These are phyloP conservation scores for Galeopsis tetrahit DNA, from an alignment of 257 asterid species.

Conservation along the genomic window DNA sequence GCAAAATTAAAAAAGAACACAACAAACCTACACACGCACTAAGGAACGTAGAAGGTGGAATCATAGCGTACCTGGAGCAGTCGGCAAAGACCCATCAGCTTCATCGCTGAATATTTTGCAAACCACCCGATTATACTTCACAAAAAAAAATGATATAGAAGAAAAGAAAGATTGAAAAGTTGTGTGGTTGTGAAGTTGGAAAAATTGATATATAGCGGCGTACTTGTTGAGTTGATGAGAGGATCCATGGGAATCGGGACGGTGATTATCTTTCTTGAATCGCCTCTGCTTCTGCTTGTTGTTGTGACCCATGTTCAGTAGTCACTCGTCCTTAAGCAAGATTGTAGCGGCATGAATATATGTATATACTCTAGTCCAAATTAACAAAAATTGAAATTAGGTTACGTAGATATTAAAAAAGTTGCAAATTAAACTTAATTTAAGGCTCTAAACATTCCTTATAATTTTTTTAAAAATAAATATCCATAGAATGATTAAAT, in stretches of 20 bases:
- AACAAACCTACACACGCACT: not conserved
- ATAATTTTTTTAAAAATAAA: too few species aligned
- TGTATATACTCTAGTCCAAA: not conserved
- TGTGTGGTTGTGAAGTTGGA: not conserved
- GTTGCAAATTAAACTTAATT: too few species aligned
- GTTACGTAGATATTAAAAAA: too few species aligned
- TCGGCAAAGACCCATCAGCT: slow-evolving; percentile 68
- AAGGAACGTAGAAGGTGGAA: not conserved
- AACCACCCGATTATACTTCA: slow-evolving; percentile 15
- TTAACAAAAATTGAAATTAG: too few species aligned
- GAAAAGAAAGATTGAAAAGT: not conserved
- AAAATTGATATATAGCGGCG: not conserved
- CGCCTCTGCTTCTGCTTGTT: slow-evolving; percentile 83
- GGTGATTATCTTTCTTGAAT: slow-evolving; percentile 55
- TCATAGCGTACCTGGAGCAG: slow-evolving; percentile 55
- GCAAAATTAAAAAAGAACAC: slow-evolving; percentile 10
- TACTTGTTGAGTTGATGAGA: slow-evolving; percentile 50
- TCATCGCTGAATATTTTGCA: slow-evolving; percentile 48
- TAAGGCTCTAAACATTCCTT: too few species aligned
- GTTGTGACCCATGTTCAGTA: slow-evolving; percentile 60
- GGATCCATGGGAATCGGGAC: slow-evolving; percentile 50
- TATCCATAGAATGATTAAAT: too few species aligned
- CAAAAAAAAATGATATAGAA: not conserved
- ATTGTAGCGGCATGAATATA: not conserved
- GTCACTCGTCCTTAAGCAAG: slow-evolving; percentile 19